phyloP scores from a whole-genome alignment of 768 basidiomycete genomes.

The Tulasnella sp. region DNA sequence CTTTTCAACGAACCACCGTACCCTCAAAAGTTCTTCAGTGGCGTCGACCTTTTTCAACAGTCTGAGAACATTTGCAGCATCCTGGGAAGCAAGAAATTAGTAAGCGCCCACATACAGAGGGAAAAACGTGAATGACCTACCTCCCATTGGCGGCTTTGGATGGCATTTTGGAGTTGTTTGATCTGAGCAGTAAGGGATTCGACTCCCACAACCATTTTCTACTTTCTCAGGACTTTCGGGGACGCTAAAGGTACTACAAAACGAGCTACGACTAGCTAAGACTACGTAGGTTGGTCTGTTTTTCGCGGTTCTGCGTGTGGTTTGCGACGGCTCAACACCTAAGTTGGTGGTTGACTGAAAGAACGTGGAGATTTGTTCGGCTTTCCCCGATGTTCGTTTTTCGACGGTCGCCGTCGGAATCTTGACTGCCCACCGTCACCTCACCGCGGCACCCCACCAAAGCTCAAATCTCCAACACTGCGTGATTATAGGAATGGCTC shows the following conservation, averaged over 20 bases:
- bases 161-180: conserved; percentile 15
- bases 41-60: conserved; percentile 23
- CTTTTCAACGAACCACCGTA: conserved; percentile 21
- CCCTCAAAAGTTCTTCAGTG: conserved; percentile 25
- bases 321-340: background rate
- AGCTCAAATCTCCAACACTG: background rate
- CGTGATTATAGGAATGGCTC: background rate
- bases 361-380: conserved; percentile 2
- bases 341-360: background rate
- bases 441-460: background rate
- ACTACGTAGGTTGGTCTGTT: background rate
- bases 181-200: conserved; percentile 10
- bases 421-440: background rate
- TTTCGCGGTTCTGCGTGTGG: background rate
- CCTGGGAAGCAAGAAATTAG: conserved; percentile 6
- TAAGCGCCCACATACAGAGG: background rate
- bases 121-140: conserved; percentile 10
- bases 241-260: background rate
- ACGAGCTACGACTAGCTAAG: conserved; percentile 3
- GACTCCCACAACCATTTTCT: conserved; percentile 4
- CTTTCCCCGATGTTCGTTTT: background rate
- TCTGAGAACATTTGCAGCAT: conserved; percentile 18
- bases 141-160: conserved; percentile 12
- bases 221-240: background rate
- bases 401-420: background rate